A percentile compares a stretch with the other conserved stretches of the same genome.
Conservation (phyloP, 441 rosid species). For the Melastoma candidum region DNA sequence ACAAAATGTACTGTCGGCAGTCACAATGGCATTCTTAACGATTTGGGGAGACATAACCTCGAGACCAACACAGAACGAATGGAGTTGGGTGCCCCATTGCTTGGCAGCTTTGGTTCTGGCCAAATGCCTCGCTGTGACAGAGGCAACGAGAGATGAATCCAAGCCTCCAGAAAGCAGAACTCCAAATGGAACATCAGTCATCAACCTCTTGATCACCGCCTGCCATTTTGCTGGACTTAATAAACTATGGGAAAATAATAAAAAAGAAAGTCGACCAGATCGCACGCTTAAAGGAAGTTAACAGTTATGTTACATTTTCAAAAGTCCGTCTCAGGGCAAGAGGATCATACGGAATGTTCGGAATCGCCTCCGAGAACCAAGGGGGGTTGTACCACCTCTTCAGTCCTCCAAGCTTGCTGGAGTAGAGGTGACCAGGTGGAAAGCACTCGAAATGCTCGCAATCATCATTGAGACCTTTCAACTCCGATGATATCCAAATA, state of each 20-base stretch:
- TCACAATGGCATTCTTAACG: too few species aligned
- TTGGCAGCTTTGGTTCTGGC: slow-evolving; percentile 54
- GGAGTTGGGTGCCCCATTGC: slow-evolving; percentile 76
- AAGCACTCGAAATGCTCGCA: slow-evolving; percentile 80
- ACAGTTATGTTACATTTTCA: slow-evolving; percentile 38
- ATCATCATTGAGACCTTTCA: slow-evolving; percentile 74
- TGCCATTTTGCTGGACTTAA: slow-evolving; percentile 11
- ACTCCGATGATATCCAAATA: slow-evolving; percentile 70
- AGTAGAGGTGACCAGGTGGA: slow-evolving; percentile 83
- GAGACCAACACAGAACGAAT: slow-evolving; percentile 82
- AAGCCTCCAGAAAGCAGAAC: slow-evolving; percentile 86
- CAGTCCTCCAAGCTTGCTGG: slow-evolving; percentile 61
- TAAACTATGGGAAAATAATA: too few species aligned
- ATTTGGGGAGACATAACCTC: slow-evolving; percentile 34
- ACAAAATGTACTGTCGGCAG: too few species aligned
- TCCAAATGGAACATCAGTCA: slow-evolving; percentile 92
- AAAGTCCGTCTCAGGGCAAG: slow-evolving; percentile 55
- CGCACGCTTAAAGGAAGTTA: background rate
- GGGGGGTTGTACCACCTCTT: slow-evolving; percentile 82
- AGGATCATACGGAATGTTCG: slow-evolving; percentile 65
- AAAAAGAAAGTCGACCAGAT: too few species aligned
- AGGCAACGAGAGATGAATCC: slow-evolving; percentile 78
- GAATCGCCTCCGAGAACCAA: slow-evolving; percentile 63
- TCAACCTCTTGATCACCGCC: slow-evolving; percentile 84
- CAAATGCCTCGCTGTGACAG: slow-evolving; percentile 70